These are phyloP conservation scores for Acidomyces sp. DNA, from an alignment of 495 filamentous ascomycete genomes.

Conservation along the genomic window DNA sequence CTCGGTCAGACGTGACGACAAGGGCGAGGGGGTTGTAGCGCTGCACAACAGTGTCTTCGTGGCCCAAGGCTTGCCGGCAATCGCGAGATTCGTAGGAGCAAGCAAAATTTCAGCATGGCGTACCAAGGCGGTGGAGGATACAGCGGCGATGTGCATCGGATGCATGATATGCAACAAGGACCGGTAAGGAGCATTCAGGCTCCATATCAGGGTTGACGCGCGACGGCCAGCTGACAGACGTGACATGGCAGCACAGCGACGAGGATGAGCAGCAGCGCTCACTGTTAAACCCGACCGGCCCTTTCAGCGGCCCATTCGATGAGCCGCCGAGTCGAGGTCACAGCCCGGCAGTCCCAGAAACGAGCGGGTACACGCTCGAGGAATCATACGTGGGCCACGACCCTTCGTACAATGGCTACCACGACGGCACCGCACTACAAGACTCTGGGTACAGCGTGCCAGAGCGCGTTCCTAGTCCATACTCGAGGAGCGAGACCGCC, in stretches of 20 bases:
- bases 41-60: too few relatives aligned
- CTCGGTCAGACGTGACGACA: too few relatives aligned
- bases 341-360: conserved; percentile 41
- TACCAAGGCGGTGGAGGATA: conserved; percentile 23
- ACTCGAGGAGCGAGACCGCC: conserved; percentile 56
- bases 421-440: conserved; percentile 35
- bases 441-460: conserved; percentile 45
- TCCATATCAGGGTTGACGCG: too few relatives aligned
- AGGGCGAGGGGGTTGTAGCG: too few relatives aligned
- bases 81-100: too few relatives aligned
- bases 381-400: conserved; percentile 64
- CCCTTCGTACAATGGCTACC: conserved; percentile 35
- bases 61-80: too few relatives aligned
- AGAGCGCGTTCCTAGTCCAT: conserved; percentile 46
- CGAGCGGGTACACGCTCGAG: conserved; percentile 68
- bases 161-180: conserved; percentile 54
- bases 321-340: conserved; percentile 46
- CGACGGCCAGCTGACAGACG: too few relatives aligned
- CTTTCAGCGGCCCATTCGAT: conserved; percentile 55
- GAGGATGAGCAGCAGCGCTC: conserved; percentile 60
- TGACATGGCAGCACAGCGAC: conserved; percentile 38
- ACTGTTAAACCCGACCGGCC: conserved; percentile 50
- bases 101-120: conserved; percentile 11
- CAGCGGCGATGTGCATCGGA: conserved; percentile 46
- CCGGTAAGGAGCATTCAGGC: conserved; percentile 35